Evolutionary conservation across 768 basidiomycete genomes (phyloP).

Genomic region (Amanita rimosa): DNA sequence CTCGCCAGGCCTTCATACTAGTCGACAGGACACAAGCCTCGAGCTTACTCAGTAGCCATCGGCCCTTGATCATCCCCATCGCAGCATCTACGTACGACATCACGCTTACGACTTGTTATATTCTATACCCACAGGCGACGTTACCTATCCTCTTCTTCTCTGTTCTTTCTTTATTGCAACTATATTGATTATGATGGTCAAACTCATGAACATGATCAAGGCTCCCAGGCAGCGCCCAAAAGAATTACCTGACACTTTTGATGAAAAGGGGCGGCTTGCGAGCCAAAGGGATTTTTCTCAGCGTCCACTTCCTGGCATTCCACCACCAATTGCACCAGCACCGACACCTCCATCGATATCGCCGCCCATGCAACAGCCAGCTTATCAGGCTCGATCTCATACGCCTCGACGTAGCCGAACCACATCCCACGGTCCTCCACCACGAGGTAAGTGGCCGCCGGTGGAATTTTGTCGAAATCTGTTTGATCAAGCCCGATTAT

Average conservation of each 20-base stretch:
- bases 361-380: neutral
- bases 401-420: neutral
- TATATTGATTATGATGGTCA: neutral
- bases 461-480: neutral
- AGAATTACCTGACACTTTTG: neutral
- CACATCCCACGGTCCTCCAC: neutral
- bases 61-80: neutral
- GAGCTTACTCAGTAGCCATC: neutral
- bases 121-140: neutral
- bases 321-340: neutral
- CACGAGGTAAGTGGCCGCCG: neutral
- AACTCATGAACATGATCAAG: neutral
- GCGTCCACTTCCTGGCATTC: neutral
- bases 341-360: neutral
- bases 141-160: neutral
- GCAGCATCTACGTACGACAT: neutral
- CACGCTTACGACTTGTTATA: conserved; percentile 3
- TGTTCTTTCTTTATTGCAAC: neutral
- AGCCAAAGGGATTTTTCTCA: neutral
- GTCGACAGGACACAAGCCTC: neutral
- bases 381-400: neutral
- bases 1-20: neutral
- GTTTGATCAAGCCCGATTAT: neutral
- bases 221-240: conserved; percentile 6
- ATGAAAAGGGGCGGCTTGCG: conserved; percentile 1